Conservation (phyloP, 805 yeast species). For the Starmerella ratchasimensis region DNA sequence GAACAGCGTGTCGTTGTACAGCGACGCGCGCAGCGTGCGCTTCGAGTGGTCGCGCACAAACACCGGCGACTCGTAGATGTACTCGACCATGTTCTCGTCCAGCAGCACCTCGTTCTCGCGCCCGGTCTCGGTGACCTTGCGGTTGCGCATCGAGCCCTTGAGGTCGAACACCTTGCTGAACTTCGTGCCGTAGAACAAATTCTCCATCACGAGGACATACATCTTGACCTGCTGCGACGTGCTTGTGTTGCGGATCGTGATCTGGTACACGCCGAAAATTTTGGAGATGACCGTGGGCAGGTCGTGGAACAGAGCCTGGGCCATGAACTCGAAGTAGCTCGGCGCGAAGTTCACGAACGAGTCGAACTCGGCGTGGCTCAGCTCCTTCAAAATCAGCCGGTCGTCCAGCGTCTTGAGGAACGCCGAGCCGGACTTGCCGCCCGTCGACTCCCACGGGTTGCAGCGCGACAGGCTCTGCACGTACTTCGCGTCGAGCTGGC, state of each 20-base stretch:
- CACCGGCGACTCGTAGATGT: conserved; percentile 88
- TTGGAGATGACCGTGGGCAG: conserved; percentile 90
- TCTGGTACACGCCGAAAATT: conserved; percentile 89
- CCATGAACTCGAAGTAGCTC: conserved; percentile 87
- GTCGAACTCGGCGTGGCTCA: conserved; percentile 77
- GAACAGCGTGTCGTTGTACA: conserved; percentile 91
- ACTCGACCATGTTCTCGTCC: conserved; percentile 97
- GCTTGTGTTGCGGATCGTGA: conserved; percentile 66
- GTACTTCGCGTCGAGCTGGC: conserved; percentile 61
- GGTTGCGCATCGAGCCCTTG: conserved; percentile 94
- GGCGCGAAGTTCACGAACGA: conserved; percentile 94
- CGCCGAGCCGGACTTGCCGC: conserved; percentile 94
- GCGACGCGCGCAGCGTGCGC: conserved; percentile 66
- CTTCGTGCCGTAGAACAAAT: conserved; percentile 70
- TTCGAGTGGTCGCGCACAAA: conserved; percentile 89
- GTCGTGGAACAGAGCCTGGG: conserved; percentile 88
- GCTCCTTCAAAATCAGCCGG: conserved; percentile 75
- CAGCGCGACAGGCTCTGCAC: conserved; percentile 87
- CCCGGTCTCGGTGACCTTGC: conserved; percentile 95
- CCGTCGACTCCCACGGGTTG: conserved; percentile 87
- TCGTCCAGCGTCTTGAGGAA: conserved; percentile 87
- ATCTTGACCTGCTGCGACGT: conserved; percentile 59
- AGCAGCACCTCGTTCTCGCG: conserved; percentile 83
- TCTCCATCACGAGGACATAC: conserved; percentile 93
- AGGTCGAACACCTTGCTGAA: conserved; percentile 82